Evolutionary conservation across 2,329 filamentous ascomycete genomes (phyloP).

Genomic region (Colletotrichum godetiae): DNA sequence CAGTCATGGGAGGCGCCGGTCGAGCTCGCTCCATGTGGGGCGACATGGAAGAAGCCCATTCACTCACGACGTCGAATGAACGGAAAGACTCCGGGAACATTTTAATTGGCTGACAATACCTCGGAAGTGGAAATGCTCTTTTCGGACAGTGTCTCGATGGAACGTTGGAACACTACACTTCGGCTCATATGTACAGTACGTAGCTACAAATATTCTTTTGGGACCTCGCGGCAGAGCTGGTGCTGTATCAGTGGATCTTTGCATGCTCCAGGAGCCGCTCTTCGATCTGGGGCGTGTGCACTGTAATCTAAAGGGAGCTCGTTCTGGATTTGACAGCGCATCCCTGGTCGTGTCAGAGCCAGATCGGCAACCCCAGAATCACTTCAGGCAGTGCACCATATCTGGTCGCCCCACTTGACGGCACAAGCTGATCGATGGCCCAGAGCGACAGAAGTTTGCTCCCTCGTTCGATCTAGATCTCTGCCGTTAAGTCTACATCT

Average conservation of each 20-base stretch:
- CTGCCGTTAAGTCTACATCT: background rate
- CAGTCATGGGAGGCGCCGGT: background rate
- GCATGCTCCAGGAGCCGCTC: background rate
- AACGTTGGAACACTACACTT: background rate
- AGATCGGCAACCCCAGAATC: background rate
- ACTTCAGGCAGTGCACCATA: background rate
- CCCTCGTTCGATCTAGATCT: too few relatives aligned
- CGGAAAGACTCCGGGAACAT: background rate
- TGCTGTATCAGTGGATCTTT: background rate
- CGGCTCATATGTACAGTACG: background rate
- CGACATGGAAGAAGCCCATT: conserved; percentile 1
- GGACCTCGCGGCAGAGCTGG: background rate
- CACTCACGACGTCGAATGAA: background rate
- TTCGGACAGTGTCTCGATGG: background rate
- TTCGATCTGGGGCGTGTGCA: background rate
- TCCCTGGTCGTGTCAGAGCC: background rate
- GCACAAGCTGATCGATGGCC: background rate
- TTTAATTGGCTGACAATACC: background rate
- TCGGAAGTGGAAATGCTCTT: background rate
- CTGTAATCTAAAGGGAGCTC: background rate
- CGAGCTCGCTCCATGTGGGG: background rate
- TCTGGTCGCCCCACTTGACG: too few relatives aligned
- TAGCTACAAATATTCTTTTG: background rate
- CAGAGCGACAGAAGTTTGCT: background rate
- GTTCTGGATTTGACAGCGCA: background rate